Percentiles rank a stretch among this genome's conserved stretches.
phyloP scores from a whole-genome alignment of 805 yeast genomes.

The Metschnikowia chrysomelidarum region DNA sequence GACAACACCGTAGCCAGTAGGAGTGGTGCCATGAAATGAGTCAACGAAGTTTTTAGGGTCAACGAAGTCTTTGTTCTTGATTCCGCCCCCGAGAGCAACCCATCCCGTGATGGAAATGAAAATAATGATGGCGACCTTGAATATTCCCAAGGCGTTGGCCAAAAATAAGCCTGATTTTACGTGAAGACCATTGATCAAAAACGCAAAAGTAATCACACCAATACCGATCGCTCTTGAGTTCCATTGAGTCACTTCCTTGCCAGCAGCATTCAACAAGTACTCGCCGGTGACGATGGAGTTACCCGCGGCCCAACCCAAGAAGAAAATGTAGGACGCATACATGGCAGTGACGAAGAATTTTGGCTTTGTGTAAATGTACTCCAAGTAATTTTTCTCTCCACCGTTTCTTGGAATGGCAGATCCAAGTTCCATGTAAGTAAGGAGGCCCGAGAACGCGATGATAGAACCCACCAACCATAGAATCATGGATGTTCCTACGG shows the following conservation, averaged over 20 bases:
- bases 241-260: constrained; percentile 67
- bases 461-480: constrained; percentile 75
- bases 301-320: constrained; percentile 85
- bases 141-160: constrained; percentile 62
- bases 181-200: constrained; percentile 57
- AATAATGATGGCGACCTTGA: constrained; percentile 68
- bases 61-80: constrained; percentile 44
- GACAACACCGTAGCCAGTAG: constrained; percentile 67
- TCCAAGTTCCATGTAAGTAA: constrained; percentile 80
- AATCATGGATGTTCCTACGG: constrained; percentile 68
- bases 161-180: constrained; percentile 66
- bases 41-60: constrained; percentile 59
- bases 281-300: constrained; percentile 79
- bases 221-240: constrained; percentile 74
- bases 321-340: constrained; percentile 67
- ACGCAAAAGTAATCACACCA: constrained; percentile 70
- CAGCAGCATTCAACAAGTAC: constrained; percentile 73
- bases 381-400: constrained; percentile 82
- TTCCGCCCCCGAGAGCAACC: constrained; percentile 77
- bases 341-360: constrained; percentile 57
- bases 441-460: constrained; percentile 49
- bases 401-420: constrained; percentile 76
- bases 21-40: constrained; percentile 54
- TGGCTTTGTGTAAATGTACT: constrained; percentile 67
- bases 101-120: constrained; percentile 77